Base-by-base conservation (phyloP, 805 yeast species). In the Candida xiaguanensis region DNA sequence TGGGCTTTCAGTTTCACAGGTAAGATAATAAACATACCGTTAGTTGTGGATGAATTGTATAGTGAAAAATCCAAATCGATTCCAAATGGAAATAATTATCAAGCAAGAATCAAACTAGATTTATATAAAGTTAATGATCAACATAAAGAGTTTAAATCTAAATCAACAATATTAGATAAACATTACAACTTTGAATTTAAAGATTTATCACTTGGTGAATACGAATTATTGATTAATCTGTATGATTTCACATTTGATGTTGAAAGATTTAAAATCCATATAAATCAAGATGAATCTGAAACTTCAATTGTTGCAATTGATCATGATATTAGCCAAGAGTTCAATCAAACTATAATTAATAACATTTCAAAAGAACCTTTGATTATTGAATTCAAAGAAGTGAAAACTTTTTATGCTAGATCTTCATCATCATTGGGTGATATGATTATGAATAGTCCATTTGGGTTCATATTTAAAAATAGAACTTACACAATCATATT, bases 401-500 rank as follows among this genome's bases (percentile, higher is more conserved):
- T 43, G 23, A 61, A 64, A 36, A 55, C 59, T 41, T 68, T 58
- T 46, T 68, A 68, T 44, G 68, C 65, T 43, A 42, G 39, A 15
- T 46, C 63, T 4, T 56, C 43, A 39, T 58, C 64, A 12, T 55
- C 62, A 12, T 33, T 68, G 15, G 30, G 42, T 1, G 65, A 57
- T 30, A 53, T 67, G 61, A 28, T 68, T 8, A 44, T 61, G 59
- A 55, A 52, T 41, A 59, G 71, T 48, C 74, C 74, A 3, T 52
- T 69, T 27, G 74, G 74, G 6, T 55, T 59, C 42, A 63, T 69
- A 11, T 67, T 69, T 49, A 55, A 51, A 35, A 69, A 59, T 49
- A 52, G 43, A 22, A 28, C 52, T n/a, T 67, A 63, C 49, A 63
- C 72, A 6, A 47, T 61, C 9, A 42, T 66, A 30, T 67, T 68